A percentile compares a stretch with the other conserved stretches of the same genome.
Conservation (phyloP, 2,329 filamentous ascomycete species). For the Rosellinia necatrix region DNA sequence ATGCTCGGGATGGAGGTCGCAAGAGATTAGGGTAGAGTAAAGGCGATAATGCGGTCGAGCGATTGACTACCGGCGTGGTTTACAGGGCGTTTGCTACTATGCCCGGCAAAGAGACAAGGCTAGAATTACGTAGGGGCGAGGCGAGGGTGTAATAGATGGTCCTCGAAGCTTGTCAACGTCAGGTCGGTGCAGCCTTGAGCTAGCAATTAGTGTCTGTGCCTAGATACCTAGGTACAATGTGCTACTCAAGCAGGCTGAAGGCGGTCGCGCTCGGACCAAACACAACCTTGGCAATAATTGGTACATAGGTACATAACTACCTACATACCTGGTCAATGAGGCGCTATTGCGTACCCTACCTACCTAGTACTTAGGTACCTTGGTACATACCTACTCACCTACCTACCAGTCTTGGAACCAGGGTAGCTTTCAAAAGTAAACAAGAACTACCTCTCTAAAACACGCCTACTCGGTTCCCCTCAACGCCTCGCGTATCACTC, state of each 20-base stretch:
- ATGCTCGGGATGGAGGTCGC: slow-evolving; percentile 5
- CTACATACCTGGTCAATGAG: too few relatives aligned
- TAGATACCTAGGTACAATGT: too few relatives aligned
- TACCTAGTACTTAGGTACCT: too few relatives aligned
- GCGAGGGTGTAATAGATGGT: neutral
- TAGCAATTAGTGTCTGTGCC: neutral
- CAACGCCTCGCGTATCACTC: slow-evolving; percentile 8
- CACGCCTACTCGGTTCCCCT: slow-evolving; percentile 11
- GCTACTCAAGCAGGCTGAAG: too few relatives aligned
- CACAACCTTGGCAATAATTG: neutral
- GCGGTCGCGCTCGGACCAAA: slow-evolving; percentile 18
- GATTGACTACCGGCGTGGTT: too few relatives aligned
- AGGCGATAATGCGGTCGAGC: too few relatives aligned
- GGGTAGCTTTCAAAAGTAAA: slow-evolving; percentile 28
- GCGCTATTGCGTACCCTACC: too few relatives aligned
- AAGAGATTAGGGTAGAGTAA: neutral
- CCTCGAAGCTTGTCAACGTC: slow-evolving; percentile 32
- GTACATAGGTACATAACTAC: too few relatives aligned
- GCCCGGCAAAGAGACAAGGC: slow-evolving; percentile 11
- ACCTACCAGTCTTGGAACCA: too few relatives aligned
- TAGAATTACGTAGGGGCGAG: slow-evolving; percentile 24
- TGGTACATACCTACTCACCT: too few relatives aligned
- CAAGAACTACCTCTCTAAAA: slow-evolving; percentile 23
- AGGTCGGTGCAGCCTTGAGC: slow-evolving; percentile 38
- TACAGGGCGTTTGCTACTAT: slow-evolving; percentile 4